Conservation (phyloP, 805 yeast genomes). For the Lachancea lanzarotensis region DNA sequence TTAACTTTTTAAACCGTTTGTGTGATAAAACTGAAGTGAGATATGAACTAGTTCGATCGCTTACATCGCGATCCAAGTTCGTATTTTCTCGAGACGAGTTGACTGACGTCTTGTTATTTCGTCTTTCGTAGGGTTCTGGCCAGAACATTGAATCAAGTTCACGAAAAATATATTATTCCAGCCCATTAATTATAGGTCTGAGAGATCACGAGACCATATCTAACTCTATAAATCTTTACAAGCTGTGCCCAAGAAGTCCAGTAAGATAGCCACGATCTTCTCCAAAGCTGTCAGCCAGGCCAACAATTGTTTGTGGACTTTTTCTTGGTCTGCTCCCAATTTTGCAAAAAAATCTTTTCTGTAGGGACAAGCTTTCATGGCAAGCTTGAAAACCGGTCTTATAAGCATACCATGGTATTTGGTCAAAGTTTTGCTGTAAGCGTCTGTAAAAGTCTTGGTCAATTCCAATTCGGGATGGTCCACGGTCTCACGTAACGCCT, state of each 20-base stretch:
- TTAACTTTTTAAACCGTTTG: background rate
- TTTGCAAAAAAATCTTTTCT: constrained; percentile 78
- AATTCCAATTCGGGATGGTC: constrained; percentile 57
- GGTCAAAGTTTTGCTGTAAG: constrained; percentile 74
- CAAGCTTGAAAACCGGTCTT: constrained; percentile 83
- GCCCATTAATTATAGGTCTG: no score
- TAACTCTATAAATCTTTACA: constrained; percentile 10
- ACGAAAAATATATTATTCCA: no score
- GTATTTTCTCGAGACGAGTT: no score
- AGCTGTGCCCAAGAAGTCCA: constrained; percentile 58
- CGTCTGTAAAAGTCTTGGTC: constrained; percentile 70
- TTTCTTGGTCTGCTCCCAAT: constrained; percentile 68
- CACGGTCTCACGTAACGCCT: constrained; percentile 75
- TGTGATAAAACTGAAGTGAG: no score
- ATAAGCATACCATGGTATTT: constrained; percentile 77
- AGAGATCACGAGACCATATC: no score
- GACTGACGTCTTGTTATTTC: no score
- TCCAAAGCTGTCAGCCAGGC: constrained; percentile 76
- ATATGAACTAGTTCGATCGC: no score
- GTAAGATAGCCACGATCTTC: constrained; percentile 61
- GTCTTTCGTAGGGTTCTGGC: no score
- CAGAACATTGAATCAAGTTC: no score
- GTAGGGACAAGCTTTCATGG: constrained; percentile 94
- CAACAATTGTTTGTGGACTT: constrained; percentile 56
- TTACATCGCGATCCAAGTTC: no score